These are phyloP conservation scores for Metschnikowia picachoensis DNA, from an alignment of 805 yeast genomes.

Conservation along the genomic window DNA sequence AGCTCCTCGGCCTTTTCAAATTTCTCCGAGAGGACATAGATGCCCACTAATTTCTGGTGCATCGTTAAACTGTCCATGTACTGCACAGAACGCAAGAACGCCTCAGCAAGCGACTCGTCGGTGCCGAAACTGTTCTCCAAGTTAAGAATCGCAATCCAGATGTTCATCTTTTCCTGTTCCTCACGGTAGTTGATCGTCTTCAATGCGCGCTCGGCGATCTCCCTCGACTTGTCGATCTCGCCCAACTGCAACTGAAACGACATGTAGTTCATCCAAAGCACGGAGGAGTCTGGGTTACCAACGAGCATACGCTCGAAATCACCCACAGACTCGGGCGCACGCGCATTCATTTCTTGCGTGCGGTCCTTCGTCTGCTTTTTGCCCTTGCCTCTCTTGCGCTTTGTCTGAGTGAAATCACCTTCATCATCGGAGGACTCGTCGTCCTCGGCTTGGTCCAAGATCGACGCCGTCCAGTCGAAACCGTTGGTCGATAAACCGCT, in stretches of 20 bases:
- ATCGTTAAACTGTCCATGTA: constrained; percentile 85
- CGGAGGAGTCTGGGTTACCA: constrained; percentile 91
- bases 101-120: constrained; percentile 72
- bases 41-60: constrained; percentile 75
- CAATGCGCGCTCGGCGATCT: constrained; percentile 87
- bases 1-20: constrained; percentile 63
- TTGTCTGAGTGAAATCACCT: constrained; percentile 53
- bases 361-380: constrained; percentile 63
- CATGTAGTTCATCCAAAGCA: constrained; percentile 97
- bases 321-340: constrained; percentile 85
- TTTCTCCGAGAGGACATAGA: constrained; percentile 72
- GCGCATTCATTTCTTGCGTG: constrained; percentile 77
- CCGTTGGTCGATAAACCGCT: constrained; percentile 78
- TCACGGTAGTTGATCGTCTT: constrained; percentile 87
- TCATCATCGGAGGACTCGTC: constrained; percentile 51
- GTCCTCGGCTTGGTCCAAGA: constrained; percentile 74
- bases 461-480: constrained; percentile 94
- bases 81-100: constrained; percentile 80
- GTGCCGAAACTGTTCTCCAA: constrained; percentile 93
- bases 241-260: constrained; percentile 94
- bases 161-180: constrained; percentile 87
- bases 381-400: constrained; percentile 43
- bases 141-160: constrained; percentile 94
- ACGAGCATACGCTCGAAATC: constrained; percentile 91
- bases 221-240: constrained; percentile 92